phyloP scores from a whole-genome alignment of 2,329 filamentous ascomycete species.

The Hymenoscyphus fructigenus region DNA sequence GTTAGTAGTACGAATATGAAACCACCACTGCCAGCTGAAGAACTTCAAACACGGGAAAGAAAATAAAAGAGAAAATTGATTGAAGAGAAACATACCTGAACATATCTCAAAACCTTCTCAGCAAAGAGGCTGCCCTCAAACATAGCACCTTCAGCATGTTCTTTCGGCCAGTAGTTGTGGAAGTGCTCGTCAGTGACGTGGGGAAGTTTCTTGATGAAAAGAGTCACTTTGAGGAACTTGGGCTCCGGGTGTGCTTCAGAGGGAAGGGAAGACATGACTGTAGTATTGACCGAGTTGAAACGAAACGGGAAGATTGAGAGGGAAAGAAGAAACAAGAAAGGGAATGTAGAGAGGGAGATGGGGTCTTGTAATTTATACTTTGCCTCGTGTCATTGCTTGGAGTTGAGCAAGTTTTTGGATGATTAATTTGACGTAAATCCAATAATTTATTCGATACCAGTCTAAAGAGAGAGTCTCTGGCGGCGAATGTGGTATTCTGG shows the following conservation, averaged over 20 bases:
- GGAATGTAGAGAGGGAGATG: no score
- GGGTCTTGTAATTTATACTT: no score
- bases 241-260: background rate
- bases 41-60: background rate
- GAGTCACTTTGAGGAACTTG: background rate
- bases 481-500: no score
- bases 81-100: background rate
- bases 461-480: no score
- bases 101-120: background rate
- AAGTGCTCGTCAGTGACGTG: background rate
- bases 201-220: conserved; percentile 6
- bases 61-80: background rate
- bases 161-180: background rate
- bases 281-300: background rate
- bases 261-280: background rate
- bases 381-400: no score
- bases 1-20: background rate
- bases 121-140: background rate
- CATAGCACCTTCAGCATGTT: background rate
- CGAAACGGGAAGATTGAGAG: no score
- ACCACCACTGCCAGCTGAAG: background rate
- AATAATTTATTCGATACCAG: no score
- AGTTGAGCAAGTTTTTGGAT: no score
- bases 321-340: no score
- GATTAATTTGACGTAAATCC: no score